Evolutionary conservation across 2,329 filamentous ascomycete genomes (phyloP).

Genomic region (Claviceps paspali): DNA sequence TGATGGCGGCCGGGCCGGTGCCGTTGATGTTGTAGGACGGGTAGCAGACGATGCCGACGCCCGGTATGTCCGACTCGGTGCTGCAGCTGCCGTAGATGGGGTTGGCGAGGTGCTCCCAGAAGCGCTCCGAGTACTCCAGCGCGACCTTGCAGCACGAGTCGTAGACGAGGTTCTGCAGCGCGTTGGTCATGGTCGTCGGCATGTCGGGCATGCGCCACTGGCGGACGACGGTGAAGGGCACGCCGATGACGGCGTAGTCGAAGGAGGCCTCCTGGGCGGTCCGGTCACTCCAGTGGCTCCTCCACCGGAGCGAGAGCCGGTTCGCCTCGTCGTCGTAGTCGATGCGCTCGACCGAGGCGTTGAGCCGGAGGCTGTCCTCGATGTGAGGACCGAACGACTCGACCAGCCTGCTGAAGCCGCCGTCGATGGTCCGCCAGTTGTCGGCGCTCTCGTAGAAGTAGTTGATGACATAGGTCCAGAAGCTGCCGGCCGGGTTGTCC

Average conservation of each 20-base stretch:
- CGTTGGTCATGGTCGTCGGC: slow-evolving; percentile 25
- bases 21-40: slow-evolving; percentile 49
- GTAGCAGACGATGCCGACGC: slow-evolving; percentile 49
- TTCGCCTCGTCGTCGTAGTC: slow-evolving; percentile 24
- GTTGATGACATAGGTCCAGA: slow-evolving; percentile 26
- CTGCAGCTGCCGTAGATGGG: slow-evolving; percentile 51
- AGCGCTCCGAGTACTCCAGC: slow-evolving; percentile 51
- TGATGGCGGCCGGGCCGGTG: slow-evolving; percentile 42
- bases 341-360: slow-evolving; percentile 41
- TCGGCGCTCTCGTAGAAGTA: slow-evolving; percentile 7
- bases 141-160: slow-evolving; percentile 40
- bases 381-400: slow-evolving; percentile 49
- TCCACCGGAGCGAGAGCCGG: slow-evolving; percentile 42
- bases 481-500: slow-evolving; percentile 24
- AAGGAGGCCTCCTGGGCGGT: slow-evolving; percentile 33
- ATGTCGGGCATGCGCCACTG: slow-evolving; percentile 42
- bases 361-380: slow-evolving; percentile 37
- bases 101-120: slow-evolving; percentile 35
- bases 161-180: slow-evolving; percentile 31
- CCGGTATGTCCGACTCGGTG: slow-evolving; percentile 39
- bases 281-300: slow-evolving; percentile 24
- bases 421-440: slow-evolving; percentile 11
- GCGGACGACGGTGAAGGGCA: slow-evolving; percentile 49
- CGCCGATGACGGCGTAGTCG: slow-evolving; percentile 50
- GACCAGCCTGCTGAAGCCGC: slow-evolving; percentile 19